Evolutionary conservation across 2,329 filamentous ascomycete genomes (phyloP).

Genomic region (Cercospora berteroae): DNA sequence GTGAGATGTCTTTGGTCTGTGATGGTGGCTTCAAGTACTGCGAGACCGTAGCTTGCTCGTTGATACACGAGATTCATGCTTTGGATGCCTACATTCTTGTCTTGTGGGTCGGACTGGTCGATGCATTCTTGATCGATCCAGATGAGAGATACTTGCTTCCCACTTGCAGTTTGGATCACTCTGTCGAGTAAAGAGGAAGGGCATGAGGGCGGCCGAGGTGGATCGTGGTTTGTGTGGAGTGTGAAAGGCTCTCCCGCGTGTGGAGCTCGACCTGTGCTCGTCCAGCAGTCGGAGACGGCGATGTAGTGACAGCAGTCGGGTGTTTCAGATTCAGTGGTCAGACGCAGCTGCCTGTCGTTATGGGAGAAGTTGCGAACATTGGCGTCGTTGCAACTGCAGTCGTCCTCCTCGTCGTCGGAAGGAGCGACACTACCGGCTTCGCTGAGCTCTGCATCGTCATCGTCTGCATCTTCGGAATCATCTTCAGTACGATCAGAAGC

Average conservation of each 20-base stretch:
- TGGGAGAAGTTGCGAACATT: neutral
- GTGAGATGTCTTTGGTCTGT: neutral
- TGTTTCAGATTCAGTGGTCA: neutral
- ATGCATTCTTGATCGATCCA: neutral
- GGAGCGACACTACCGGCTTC: neutral
- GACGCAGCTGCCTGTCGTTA: neutral
- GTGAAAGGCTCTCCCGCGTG: neutral
- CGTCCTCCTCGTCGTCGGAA: neutral
- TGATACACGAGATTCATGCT: neutral
- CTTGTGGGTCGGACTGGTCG: neutral
- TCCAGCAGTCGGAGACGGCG: neutral
- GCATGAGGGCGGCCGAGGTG: neutral
- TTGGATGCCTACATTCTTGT: neutral
- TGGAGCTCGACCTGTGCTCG: neutral
- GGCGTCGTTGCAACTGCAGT: neutral
- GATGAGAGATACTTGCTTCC: neutral
- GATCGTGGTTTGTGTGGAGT: neutral
- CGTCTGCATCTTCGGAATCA: neutral
- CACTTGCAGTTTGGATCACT: neutral
- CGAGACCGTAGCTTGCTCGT: neutral
- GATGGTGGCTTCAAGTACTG: neutral
- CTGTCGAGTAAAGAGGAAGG: neutral
- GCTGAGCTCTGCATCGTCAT: neutral
- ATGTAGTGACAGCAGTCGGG: neutral
- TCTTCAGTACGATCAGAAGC: neutral